Base-by-base conservation (phyloP, 768 basidiomycete species). In the Mycena belliarum region DNA sequence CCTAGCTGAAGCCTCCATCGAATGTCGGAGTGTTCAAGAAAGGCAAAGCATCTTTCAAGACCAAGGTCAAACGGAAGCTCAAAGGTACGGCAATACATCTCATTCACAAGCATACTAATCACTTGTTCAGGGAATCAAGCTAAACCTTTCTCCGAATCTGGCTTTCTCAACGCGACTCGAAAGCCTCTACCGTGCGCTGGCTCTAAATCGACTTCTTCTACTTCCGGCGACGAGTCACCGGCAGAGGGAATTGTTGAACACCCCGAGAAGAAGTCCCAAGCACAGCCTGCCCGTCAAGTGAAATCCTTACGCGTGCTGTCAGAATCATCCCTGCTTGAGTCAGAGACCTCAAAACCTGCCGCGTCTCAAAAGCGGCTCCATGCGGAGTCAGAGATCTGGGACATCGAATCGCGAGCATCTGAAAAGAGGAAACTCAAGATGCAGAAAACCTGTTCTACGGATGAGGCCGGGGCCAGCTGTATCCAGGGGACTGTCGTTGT, bases 1-100 rank as follows among this genome's bases (percentile, higher is more conserved):
- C 20, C 9, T 49, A 85, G 81, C 64, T 82, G 14, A 76, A 82
- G 47, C 79, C 78, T 14, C 63, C 72, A 6, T 60, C 71, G n/a
- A 72, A 66, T 51, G 63, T 76, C 25, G 88, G 88, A 2, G 82
- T 88, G 2, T 88, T 88, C 61, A 79, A 74, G 61, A 87, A 82
- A 69, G 88, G 88, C 1, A 87, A 78, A 64, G 83, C 85, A 16
- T 89, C 88, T 1, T 65, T 66, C 7, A 79, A 76, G 55, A 70
- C 77, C 5, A 64, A 68, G 48, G 54, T 65, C 12, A 57, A 61
- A 54, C 64, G 63, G 53, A 55, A 49, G 40, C 33, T 49, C 3
- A 70, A 67, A 69, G 69, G 76, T 56, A 59, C 59, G 63, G 40
- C n/a, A 25, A 55, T 40, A 32, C 16, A 24, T 55, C 33, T 44